Conservation (phyloP, 176 grass and related monocot genomes). For the Musa itinerans region DNA sequence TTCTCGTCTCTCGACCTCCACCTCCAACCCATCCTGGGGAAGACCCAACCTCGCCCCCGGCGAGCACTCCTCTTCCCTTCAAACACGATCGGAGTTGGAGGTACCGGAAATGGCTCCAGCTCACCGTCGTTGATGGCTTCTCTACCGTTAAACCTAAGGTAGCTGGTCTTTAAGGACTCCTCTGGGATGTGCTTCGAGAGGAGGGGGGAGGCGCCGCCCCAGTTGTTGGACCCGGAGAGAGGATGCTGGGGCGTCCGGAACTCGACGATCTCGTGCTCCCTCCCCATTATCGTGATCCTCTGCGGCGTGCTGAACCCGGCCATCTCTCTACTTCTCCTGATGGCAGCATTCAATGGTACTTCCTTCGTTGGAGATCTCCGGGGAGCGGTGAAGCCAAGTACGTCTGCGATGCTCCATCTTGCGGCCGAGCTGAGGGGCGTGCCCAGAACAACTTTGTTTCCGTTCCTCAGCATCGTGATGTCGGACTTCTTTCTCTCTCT, state of each 20-base stretch:
- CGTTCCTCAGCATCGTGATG: no score
- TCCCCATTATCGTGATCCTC: slow-evolving; percentile 10
- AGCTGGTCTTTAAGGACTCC: slow-evolving; percentile 9
- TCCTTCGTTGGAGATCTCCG: no score
- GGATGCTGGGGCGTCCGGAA: slow-evolving; percentile 23
- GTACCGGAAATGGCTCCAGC: not conserved
- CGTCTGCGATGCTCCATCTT: no score
- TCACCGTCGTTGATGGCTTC: not conserved
- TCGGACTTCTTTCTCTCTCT: no score
- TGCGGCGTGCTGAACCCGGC: not conserved
- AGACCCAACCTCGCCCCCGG: not conserved
- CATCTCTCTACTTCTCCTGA: not conserved
- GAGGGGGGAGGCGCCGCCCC: slow-evolving; percentile 19
- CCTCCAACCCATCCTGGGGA: not conserved
- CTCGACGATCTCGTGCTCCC: slow-evolving; percentile 17
- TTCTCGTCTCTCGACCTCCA: not conserved
- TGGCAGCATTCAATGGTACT: no score
- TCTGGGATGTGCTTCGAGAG: slow-evolving; percentile 7
- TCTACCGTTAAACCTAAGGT: not conserved
- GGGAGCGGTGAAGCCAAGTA: no score
- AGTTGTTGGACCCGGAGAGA: slow-evolving; percentile 5
- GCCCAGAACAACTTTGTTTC: no score
- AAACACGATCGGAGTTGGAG: no score
- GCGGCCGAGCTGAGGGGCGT: no score
- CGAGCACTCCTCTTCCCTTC: not conserved